phyloP scores from a whole-genome alignment of 2,329 filamentous ascomycete species.

The Fusarium nelsonii region DNA sequence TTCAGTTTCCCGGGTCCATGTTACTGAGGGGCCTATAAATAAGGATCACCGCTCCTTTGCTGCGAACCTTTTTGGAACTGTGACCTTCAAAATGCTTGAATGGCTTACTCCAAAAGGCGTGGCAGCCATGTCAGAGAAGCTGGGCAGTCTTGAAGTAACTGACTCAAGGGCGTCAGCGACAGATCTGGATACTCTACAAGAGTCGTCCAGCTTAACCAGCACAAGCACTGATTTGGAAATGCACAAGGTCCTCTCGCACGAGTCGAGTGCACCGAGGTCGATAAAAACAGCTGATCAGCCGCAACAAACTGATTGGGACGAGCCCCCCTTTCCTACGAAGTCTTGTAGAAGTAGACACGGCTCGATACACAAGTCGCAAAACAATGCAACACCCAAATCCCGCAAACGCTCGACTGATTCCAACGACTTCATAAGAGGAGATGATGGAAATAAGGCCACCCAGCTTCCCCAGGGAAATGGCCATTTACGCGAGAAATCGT shows the following conservation, averaged over 20 bases:
- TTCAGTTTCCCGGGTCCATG: constrained; percentile 49
- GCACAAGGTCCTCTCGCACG: background rate
- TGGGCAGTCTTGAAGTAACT: constrained; percentile 32
- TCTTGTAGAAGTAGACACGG: constrained; percentile 21
- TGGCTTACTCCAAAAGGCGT: constrained; percentile 74
- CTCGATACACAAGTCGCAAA: constrained; percentile 25
- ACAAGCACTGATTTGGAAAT: background rate
- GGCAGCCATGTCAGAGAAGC: constrained; percentile 60
- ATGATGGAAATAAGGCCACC: constrained; percentile 50
- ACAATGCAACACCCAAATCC: constrained; percentile 45
- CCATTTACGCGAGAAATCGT: constrained; percentile 53
- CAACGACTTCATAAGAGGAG: constrained; percentile 40
- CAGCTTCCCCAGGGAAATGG: constrained; percentile 50
- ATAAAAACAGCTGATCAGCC: background rate
- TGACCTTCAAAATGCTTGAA: constrained; percentile 76
- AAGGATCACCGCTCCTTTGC: constrained; percentile 72
- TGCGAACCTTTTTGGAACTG: constrained; percentile 73
- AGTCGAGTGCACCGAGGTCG: background rate
- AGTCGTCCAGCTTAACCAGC: background rate
- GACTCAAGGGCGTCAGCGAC: background rate
- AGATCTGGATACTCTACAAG: constrained; percentile 5
- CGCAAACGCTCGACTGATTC: constrained; percentile 52
- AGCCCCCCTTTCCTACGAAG: constrained; percentile 10
- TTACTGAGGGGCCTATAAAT: constrained; percentile 61
- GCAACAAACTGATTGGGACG: constrained; percentile 7